phyloP scores from a whole-genome alignment of 345 rosid species.

The Brassica rapa region DNA sequence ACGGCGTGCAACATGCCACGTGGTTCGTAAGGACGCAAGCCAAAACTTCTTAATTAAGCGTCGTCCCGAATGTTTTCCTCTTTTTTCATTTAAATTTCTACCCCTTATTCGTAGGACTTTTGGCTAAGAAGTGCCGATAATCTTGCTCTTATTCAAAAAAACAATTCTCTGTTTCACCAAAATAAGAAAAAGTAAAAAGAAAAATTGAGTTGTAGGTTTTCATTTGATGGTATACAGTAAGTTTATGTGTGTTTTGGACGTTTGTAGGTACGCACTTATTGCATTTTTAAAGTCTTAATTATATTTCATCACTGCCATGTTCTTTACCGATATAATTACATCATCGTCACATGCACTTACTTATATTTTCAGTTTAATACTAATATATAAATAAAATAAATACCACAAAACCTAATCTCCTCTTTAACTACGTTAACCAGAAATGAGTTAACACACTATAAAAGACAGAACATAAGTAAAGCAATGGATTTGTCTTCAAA shows the following conservation, averaged over 20 bases:
- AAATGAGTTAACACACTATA: slow-evolving; percentile 36
- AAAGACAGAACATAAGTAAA: slow-evolving; percentile 32
- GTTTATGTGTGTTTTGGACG: slow-evolving; percentile 31
- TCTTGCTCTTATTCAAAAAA: background rate
- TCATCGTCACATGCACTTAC: slow-evolving; percentile 44
- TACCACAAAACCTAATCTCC: slow-evolving; percentile 33
- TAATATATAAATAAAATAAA: background rate
- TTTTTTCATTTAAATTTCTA: no score
- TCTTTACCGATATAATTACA: slow-evolving; percentile 47
- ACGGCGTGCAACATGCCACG: no score
- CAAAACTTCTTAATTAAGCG: no score
- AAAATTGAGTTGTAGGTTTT: slow-evolving; percentile 9
- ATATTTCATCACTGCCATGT: slow-evolving; percentile 43
- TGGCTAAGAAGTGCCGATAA: no score
- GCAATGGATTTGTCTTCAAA: slow-evolving; percentile 33
- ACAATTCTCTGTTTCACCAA: slow-evolving; percentile 16
- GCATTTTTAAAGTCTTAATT: slow-evolving; percentile 24
- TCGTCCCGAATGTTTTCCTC: no score
- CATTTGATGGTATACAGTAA: slow-evolving; percentile 1
- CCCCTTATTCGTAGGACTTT: no score
- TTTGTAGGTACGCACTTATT: slow-evolving; percentile 32
- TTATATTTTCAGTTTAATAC: background rate
- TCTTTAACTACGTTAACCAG: slow-evolving; percentile 22
- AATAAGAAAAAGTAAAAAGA: slow-evolving; percentile 30
- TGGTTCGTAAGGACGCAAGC: no score